Percentiles rank a stretch among this genome's conserved stretches.
Conservation (phyloP, 331 rosid genomes). For the Quercus tomentella region DNA sequence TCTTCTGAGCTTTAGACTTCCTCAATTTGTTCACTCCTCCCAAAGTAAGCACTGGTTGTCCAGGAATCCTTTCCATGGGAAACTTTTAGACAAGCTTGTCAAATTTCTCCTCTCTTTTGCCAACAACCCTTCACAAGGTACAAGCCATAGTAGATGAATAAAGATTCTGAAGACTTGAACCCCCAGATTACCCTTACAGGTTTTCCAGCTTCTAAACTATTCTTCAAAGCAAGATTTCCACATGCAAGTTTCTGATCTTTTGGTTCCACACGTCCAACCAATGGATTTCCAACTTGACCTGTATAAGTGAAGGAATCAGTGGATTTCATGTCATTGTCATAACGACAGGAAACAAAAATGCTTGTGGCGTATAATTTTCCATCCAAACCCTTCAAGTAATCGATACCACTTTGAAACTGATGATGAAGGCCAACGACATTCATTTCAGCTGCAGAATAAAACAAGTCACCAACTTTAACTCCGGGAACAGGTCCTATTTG, state of each 20-base stretch:
- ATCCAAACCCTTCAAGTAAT: slow-evolving; percentile 19
- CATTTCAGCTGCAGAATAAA: slow-evolving; percentile 30
- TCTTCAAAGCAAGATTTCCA: slow-evolving; percentile 48
- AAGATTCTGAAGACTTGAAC: not conserved
- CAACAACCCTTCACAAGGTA: slow-evolving; percentile 19
- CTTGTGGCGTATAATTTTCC: slow-evolving; percentile 32
- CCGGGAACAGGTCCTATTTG: slow-evolving; percentile 32
- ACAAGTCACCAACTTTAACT: slow-evolving; percentile 41
- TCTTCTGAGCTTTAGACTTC: not conserved
- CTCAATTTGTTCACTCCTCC: not conserved
- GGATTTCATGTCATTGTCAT: slow-evolving; percentile 11
- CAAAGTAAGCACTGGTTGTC: not conserved
- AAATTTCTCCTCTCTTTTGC: slow-evolving; percentile 18
- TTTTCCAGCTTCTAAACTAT: slow-evolving; percentile 26
- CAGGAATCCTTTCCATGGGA: slow-evolving; percentile 4
- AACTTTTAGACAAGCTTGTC: slow-evolving; percentile 50
- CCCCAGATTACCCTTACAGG: slow-evolving; percentile 39
- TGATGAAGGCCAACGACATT: slow-evolving; percentile 45
- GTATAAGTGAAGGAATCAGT: slow-evolving; percentile 24
- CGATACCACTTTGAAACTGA: slow-evolving; percentile 28
- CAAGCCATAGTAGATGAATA: slow-evolving; percentile 39
- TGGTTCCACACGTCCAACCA: not conserved
- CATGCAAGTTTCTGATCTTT: slow-evolving; percentile 32
- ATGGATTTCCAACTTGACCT: slow-evolving; percentile 50
- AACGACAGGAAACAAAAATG: slow-evolving; percentile 30